Evolutionary conservation across 352 stramenopile species (phyloP).

Genomic region (Lagenidium giganteum): DNA sequence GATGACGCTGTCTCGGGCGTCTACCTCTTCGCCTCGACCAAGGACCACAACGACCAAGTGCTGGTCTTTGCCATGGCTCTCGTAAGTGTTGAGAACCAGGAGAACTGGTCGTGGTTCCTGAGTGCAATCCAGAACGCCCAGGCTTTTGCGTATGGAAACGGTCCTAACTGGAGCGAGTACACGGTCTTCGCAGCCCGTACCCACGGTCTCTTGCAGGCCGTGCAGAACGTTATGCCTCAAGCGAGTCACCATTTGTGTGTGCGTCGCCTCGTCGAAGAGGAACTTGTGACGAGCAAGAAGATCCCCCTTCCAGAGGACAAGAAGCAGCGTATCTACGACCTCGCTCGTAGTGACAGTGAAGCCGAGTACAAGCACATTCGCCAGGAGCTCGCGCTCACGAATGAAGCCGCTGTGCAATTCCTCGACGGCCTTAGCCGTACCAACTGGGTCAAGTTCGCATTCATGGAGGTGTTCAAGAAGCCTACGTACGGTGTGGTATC

Average conservation of each 20-base stretch:
- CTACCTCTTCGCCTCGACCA: slow-evolving; percentile 64
- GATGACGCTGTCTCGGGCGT: slow-evolving; percentile 70
- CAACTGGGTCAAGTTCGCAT: slow-evolving; percentile 77
- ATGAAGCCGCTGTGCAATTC: slow-evolving; percentile 42
- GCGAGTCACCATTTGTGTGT: slow-evolving; percentile 70
- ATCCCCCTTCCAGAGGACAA: slow-evolving; percentile 56
- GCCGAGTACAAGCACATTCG: slow-evolving; percentile 62
- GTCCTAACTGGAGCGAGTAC: slow-evolving; percentile 43
- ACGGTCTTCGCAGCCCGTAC: slow-evolving; percentile 59
- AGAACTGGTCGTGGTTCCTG: slow-evolving; percentile 79
- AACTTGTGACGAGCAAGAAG: slow-evolving; percentile 53
- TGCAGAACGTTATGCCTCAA: slow-evolving; percentile 46
- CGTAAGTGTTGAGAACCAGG: slow-evolving; percentile 54
- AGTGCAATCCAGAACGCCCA: slow-evolving; percentile 34
- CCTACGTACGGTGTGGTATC: slow-evolving; percentile 74
- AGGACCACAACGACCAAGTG: slow-evolving; percentile 72
- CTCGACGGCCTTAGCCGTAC: slow-evolving; percentile 50
- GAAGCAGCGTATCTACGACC: slow-evolving; percentile 63
- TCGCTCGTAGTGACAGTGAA: slow-evolving; percentile 66
- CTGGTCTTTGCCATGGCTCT: slow-evolving; percentile 63
- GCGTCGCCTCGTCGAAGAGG: slow-evolving; percentile 66
- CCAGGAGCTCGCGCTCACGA: slow-evolving; percentile 40
- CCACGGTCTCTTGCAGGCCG: slow-evolving; percentile 40
- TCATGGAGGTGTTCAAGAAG: slow-evolving; percentile 53
- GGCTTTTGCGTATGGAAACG: slow-evolving; percentile 16